A percentile compares a stretch with the other conserved stretches of the same genome.
Evolutionary conservation across 2,329 filamentous ascomycete genomes (phyloP).

Genomic region (Colletotrichum sojae): DNA sequence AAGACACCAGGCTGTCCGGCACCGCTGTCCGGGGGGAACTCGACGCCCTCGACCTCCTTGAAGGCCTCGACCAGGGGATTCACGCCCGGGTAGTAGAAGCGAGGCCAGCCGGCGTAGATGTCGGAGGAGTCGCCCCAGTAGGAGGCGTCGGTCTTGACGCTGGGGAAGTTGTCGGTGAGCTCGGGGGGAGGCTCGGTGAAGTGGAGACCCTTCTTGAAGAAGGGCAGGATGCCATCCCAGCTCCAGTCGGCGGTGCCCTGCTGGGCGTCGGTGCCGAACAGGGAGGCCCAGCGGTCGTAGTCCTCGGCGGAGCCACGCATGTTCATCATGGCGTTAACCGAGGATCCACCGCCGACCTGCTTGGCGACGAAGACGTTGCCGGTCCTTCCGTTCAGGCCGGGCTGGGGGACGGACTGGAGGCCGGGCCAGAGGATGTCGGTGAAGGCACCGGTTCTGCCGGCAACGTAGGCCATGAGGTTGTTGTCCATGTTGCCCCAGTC

Average conservation of each 20-base stretch:
- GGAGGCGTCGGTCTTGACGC: slow-evolving; percentile 49
- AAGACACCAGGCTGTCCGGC: slow-evolving; percentile 56
- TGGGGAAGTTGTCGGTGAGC: slow-evolving; percentile 44
- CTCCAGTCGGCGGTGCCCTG: slow-evolving; percentile 50
- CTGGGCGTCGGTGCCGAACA: slow-evolving; percentile 54
- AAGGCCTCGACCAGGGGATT: slow-evolving; percentile 53
- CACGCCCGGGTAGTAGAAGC: slow-evolving; percentile 53
- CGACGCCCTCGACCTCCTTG: slow-evolving; percentile 54
- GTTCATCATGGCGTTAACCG: slow-evolving; percentile 41
- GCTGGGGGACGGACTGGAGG: slow-evolving; percentile 31
- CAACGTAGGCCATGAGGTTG: slow-evolving; percentile 16
- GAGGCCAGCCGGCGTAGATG: slow-evolving; percentile 56
- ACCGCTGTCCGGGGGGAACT: slow-evolving; percentile 56
- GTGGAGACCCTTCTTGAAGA: slow-evolving; percentile 55
- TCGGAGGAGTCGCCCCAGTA: slow-evolving; percentile 56
- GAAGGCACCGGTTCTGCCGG: background rate
- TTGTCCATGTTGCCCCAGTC: slow-evolving; percentile 36
- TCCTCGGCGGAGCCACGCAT: slow-evolving; percentile 40
- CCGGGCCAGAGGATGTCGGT: slow-evolving; percentile 11
- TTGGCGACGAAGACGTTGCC: slow-evolving; percentile 26
- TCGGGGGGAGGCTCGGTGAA: slow-evolving; percentile 37
- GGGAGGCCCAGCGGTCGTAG: slow-evolving; percentile 49
- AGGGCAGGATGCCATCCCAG: slow-evolving; percentile 55
- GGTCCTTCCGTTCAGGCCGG: slow-evolving; percentile 19
- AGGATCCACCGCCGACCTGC: slow-evolving; percentile 39